These are phyloP conservation scores for Hemileccinum rubropunctum DNA, from an alignment of 768 basidiomycete genomes.

Conservation along the genomic window DNA sequence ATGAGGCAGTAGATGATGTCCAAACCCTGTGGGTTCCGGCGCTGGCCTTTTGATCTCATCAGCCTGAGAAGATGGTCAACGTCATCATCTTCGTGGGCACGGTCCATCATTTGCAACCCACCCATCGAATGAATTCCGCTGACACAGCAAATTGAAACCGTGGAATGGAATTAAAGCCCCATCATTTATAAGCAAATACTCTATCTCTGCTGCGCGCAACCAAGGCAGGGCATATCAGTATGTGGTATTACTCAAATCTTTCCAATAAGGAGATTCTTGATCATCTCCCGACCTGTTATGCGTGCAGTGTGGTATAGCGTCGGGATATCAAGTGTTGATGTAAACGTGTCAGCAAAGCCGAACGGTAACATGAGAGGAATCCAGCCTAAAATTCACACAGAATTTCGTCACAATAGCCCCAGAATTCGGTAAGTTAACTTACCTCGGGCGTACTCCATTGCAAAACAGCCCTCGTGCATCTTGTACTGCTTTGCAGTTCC, in stretches of 20 bases:
- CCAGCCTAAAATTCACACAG: slow-evolving; percentile 64
- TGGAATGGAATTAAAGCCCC: too few species aligned
- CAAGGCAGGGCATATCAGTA: background rate
- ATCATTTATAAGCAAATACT: background rate
- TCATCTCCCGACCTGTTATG: slow-evolving; percentile 82
- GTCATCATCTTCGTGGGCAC: too few species aligned
- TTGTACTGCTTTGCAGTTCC: slow-evolving; percentile 95
- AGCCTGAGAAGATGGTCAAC: too few species aligned
- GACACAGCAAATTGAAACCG: too few species aligned
- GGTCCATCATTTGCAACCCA: too few species aligned
- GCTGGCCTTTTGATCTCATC: too few species aligned
- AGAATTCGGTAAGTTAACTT: slow-evolving; percentile 16
- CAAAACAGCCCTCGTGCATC: slow-evolving; percentile 95
- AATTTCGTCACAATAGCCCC: background rate
- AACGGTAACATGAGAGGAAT: slow-evolving; percentile 97
- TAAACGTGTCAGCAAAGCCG: slow-evolving; percentile 80
- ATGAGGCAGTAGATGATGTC: too few species aligned
- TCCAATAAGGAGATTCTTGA: slow-evolving; percentile 74
- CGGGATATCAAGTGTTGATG: slow-evolving; percentile 85
- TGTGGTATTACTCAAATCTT: slow-evolving; percentile 59
- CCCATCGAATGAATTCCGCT: too few species aligned
- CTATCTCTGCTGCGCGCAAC: background rate
- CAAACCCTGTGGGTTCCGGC: too few species aligned
- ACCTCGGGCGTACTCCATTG: slow-evolving; percentile 94
- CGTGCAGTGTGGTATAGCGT: slow-evolving; percentile 76